Base-by-base conservation (phyloP, 306 rosid genomes). In the Medicago arabica region DNA sequence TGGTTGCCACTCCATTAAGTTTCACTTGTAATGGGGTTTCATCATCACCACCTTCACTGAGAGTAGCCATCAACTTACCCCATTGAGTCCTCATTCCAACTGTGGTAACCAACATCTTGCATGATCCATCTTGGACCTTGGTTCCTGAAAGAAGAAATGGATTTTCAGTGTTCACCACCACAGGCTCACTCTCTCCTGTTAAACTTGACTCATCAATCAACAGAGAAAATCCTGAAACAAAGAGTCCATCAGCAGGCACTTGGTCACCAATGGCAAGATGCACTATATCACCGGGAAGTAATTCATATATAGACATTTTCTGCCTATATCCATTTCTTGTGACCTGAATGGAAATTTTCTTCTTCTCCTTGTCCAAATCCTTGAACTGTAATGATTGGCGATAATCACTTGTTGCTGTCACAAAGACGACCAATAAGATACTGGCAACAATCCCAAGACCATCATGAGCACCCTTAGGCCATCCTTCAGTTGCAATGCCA, bases 41-140 rank as follows among this genome's bases (percentile, higher is more conserved):
- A 78, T 95, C 99, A 63, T 89, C 97, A 62, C 99, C 99, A 1
- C 97, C 97, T 87, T 95, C 97, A 75, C 92, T 88, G 34, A 95
- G 97, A 64, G 99, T 95, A 25, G 96, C 99, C 93, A 91, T 92
- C 84, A 95, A 75, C 77, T 95, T 95, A 10, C 99, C 99, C 99
- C 99, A 95, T 76, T 95, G 97, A 72, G 99, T 95, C 85, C 92
- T 89, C 99, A 95, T 95, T 69, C 99, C 99, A 7, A 91, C 99
- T 10, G 91, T 90, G 46, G 97, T 95, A 15, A 95, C 77, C 87
- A 95, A 60, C 99, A 95, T 90, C 88, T 89, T 90, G 85, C 97
- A 89, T 18, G 96, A 90, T 79, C 97, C 99, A 81, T 92, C 97
- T 88, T 89, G 97, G 69, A 95, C 93, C 81, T 90, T 95, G 21